phyloP scores from a whole-genome alignment of 192 early-diverging fungal genomes.

The Geranomyces michiganensis region DNA sequence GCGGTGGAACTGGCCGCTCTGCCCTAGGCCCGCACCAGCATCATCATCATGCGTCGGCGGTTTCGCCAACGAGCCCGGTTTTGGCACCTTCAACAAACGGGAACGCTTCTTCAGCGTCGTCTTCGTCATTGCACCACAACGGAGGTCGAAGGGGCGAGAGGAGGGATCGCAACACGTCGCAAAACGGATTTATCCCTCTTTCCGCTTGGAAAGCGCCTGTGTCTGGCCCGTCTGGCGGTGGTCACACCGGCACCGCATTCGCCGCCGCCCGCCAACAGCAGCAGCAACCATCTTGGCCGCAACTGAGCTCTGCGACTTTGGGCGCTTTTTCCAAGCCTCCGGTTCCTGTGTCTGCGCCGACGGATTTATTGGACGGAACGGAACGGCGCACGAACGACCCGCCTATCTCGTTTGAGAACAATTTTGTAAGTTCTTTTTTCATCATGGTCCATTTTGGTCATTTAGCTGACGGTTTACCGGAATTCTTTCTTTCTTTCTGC shows the following conservation, averaged over 20 bases:
- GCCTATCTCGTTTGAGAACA: constrained; percentile 21
- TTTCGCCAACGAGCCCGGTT: not conserved
- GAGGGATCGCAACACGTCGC: constrained; percentile 16
- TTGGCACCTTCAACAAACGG: no score
- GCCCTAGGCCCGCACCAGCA: not conserved
- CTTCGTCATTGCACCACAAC: no score
- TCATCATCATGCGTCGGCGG: not conserved
- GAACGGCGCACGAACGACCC: not conserved
- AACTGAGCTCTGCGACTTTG: constrained; percentile 29
- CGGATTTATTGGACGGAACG: constrained; percentile 1
- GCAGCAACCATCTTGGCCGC: constrained; percentile 34
- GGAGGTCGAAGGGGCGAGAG: not conserved
- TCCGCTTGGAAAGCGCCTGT: constrained; percentile 10
- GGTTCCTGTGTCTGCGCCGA: not conserved
- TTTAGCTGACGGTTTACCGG: no score
- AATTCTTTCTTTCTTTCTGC: not conserved
- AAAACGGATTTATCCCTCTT: constrained; percentile 12
- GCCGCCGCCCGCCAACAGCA: not conserved
- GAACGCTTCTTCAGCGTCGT: no score
- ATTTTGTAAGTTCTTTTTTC: constrained; percentile 27
- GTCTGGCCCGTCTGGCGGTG: no score
- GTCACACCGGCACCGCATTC: no score
- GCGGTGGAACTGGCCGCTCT: constrained; percentile 19
- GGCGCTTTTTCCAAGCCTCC: constrained; percentile 26
- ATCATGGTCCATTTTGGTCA: no score